Evolutionary conservation across 2,329 filamentous ascomycete species (phyloP), one percentile per base, ranked within the genome.

Genomic region (Aspergillus japonicus): DNA sequence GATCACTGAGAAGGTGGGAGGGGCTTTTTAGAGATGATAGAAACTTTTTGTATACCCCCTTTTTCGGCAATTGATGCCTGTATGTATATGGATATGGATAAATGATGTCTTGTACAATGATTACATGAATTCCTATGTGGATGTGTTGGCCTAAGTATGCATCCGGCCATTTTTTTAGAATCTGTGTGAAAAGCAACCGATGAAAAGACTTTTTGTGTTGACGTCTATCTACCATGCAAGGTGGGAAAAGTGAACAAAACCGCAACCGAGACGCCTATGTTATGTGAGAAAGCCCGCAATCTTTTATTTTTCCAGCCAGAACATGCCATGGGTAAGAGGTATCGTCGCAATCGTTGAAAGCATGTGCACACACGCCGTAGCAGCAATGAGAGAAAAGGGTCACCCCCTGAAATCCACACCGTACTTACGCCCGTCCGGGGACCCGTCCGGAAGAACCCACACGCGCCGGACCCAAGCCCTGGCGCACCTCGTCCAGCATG

Each of bases 401-500:
- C 44, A 23, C 33, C 33, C 12, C 14, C 10, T 2, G 2, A 12
- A 35, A 16, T 35, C 14, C 33, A 31, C 24, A 35, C n/a, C 29
- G 7, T 24, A 21, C 26, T 61, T 67, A 77, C 48, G 69, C 74
- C 58, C 67, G 71, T 39, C 74, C 72, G 47, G 71, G 56, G 14
- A 73, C 67, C 39, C 64, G 66, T 29, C 59, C 62, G 21, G 67
- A 70, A 8, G 12, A 7, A 19, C 39, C 16, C 58, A 96, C 74
- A 61, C 87, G 85, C 31, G 92, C 89, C 26, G 90, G 90, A 0
- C 94, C 94, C 58, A 97, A 76, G 6, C 87, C 91, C 64, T 85
- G 84, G 56, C 95, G 83, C 54, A 99, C 89, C 77, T 98, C 94
- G 66, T 98, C 95, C 61, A 98, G 81, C 80, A 98, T 91, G 76